Evolutionary conservation across 2,329 filamentous ascomycete species (phyloP).

Genomic region (Mycosphaerella sp.): DNA sequence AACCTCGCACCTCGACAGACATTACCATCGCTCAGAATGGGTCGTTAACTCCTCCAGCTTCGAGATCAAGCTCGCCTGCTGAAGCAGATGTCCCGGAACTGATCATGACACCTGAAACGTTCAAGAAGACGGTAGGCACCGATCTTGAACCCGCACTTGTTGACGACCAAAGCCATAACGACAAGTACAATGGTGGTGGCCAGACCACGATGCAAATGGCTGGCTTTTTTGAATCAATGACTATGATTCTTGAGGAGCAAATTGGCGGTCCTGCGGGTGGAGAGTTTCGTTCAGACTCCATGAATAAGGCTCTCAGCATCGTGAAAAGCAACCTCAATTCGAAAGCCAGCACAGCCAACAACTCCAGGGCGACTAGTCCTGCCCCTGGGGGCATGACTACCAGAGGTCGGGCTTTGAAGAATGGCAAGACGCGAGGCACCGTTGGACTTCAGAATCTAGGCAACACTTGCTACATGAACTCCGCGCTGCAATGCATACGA

Average conservation of each 20-base stretch:
- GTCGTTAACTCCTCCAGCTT: conserved; percentile 38
- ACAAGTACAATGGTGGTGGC: conserved; percentile 66
- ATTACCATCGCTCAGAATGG: conserved; percentile 34
- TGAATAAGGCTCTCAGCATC: conserved; percentile 36
- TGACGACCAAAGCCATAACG: conserved; percentile 64
- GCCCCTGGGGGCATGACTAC: conserved; percentile 57
- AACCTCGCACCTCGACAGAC: conserved; percentile 25
- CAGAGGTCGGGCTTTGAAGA: conserved; percentile 62
- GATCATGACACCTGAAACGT: conserved; percentile 56
- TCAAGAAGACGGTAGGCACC: conserved; percentile 55
- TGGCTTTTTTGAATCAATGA: conserved; percentile 62
- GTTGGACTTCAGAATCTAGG: conserved; percentile 85
- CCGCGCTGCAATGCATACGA: conserved; percentile 86
- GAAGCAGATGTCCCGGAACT: conserved; percentile 45
- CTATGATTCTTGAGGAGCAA: conserved; percentile 78
- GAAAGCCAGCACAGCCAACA: conserved; percentile 39
- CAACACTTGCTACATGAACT: conserved; percentile 99
- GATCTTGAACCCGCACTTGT: conserved; percentile 59
- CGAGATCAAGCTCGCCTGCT: conserved; percentile 36
- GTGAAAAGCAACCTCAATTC: conserved; percentile 42
- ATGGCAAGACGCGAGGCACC: conserved; percentile 64
- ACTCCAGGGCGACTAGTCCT: conserved; percentile 60
- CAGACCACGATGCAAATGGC: conserved; percentile 57
- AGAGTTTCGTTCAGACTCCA: conserved; percentile 50
- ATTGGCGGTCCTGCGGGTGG: conserved; percentile 49